Percentiles rank a stretch among this genome's conserved stretches.
Evolutionary conservation across 495 filamentous ascomycete species (phyloP).

Genomic region (Penicillium herquei): DNA sequence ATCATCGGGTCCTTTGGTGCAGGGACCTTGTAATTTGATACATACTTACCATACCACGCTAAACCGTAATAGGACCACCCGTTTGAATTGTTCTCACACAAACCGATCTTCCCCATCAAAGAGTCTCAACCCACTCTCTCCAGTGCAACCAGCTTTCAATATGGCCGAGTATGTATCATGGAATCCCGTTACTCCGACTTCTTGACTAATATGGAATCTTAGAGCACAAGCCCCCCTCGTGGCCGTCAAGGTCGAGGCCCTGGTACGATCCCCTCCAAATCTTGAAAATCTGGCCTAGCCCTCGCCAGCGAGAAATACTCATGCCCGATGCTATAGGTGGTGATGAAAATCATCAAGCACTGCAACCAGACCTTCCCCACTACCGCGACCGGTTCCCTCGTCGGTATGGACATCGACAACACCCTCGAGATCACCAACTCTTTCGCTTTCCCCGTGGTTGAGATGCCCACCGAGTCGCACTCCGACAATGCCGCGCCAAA

Average conservation of each 20-base stretch:
- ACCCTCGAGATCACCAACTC: slow-evolving; percentile 88
- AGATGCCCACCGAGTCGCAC: slow-evolving; percentile 73
- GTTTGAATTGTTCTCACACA: slow-evolving; percentile 39
- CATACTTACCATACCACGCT: slow-evolving; percentile 13
- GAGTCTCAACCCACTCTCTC: slow-evolving; percentile 20
- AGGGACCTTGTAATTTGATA: neutral
- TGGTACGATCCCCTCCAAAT: slow-evolving; percentile 53
- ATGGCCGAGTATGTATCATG: slow-evolving; percentile 45
- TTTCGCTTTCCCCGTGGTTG: slow-evolving; percentile 90
- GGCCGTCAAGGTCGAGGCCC: slow-evolving; percentile 80
- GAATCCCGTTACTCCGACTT: neutral
- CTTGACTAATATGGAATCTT: slow-evolving; percentile 9
- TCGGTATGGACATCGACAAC: slow-evolving; percentile 87
- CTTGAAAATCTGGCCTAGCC: slow-evolving; percentile 31
- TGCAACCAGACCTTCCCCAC: slow-evolving; percentile 84
- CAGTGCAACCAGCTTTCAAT: slow-evolving; percentile 34
- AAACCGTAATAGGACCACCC: slow-evolving; percentile 18
- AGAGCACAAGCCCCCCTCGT: slow-evolving; percentile 57
- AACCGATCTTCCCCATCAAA: slow-evolving; percentile 32
- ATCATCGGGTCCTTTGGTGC: neutral
- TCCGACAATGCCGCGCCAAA: slow-evolving; percentile 73
- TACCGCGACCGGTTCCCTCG: slow-evolving; percentile 81
- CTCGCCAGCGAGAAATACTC: slow-evolving; percentile 31
- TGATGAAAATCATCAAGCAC: slow-evolving; percentile 96
- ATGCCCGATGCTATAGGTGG: slow-evolving; percentile 59